Base-by-base conservation (phyloP, 371 early-diverging fungal genomes). In the Mucor plumbeus region DNA sequence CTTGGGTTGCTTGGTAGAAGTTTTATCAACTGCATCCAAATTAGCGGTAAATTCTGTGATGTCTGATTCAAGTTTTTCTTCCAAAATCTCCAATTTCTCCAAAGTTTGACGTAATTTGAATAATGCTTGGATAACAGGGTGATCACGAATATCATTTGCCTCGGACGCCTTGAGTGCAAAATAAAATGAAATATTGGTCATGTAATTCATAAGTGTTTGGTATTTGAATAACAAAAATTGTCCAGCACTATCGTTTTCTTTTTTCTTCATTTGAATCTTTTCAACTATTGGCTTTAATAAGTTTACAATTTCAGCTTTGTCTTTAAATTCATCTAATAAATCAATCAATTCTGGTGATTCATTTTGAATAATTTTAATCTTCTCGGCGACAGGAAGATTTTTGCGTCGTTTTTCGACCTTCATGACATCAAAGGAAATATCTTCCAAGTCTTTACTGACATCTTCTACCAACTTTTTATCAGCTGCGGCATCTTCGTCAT, bases 171-270 rank as follows among this genome's bases (percentile, higher is more conserved):
- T 93, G 53, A 94, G 70, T 1, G 87, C 87, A 61, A 97, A 83
- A 75, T 95, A 96, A 62, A 95, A 96, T 19, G 96, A 88, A 61
- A 96, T 86, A 68, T 97, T 97, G 66, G 90, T 92, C 69, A 96
- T 78, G 73, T 96, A 97, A 64, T 88, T 88, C 75, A 91, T 78
- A 21, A 79, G 54, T 1, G 78, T 66, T 59, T 83, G 84, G 80
- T 84, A 85, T 80, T 87, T 85, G 44, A 87, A 82, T 21, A 80
- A 72, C 13, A 86, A 40, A 59, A 85, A 86, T 36, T 85, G 68
- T 31, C 74, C 76, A n/a, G 50, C 69, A 14, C 68, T 70, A 26
- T 75, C 60, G 17, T 59, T 34, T 68, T 34, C 63, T 59, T n/a
- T 63, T 19, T 65, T 69, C 57, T 26, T 73, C 67, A 13, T 50